A percentile compares a stretch with the other conserved stretches of the same genome.
These are phyloP conservation scores for Microbotryum scabiosae DNA, from an alignment of 1,284 basidiomycete species.

Conservation along the genomic window DNA sequence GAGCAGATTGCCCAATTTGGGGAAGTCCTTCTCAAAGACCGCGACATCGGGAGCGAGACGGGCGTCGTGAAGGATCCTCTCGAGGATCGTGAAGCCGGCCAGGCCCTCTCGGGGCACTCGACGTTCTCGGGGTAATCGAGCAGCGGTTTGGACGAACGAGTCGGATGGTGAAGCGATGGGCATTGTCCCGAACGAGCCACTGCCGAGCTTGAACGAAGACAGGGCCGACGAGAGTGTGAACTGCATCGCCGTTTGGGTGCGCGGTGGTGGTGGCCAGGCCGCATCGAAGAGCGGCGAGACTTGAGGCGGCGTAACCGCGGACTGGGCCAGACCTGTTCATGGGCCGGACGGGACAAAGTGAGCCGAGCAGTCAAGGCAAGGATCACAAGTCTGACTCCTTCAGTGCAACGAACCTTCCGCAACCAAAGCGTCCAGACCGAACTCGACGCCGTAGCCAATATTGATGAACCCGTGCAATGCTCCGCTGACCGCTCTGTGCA, in stretches of 20 bases:
- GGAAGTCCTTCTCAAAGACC: conserved; percentile 19
- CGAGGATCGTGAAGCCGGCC: conserved; percentile 32
- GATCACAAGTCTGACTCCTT: no score
- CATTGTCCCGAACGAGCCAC: background rate
- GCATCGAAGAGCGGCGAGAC: conserved; percentile 25
- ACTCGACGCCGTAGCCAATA: conserved; percentile 38
- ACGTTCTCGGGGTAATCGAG: conserved; percentile 8
- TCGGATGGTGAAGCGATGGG: conserved; percentile 12
- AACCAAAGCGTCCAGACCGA: conserved; percentile 30
- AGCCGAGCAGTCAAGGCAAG: background rate
- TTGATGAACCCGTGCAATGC: conserved; percentile 40
- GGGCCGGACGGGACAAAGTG: background rate
- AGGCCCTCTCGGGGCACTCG: conserved; percentile 29
- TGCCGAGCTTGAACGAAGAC: conserved; percentile 20
- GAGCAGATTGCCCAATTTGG: conserved; percentile 21
- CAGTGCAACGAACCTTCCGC: conserved; percentile 31
- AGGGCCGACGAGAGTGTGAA: conserved; percentile 21
- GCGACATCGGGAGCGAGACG: conserved; percentile 30
- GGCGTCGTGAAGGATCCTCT: conserved; percentile 31
- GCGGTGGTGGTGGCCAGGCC: conserved; percentile 25
- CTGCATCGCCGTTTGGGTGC: conserved; percentile 7
- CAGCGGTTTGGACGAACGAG: conserved; percentile 24
- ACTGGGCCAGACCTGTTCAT: conserved; percentile 25
- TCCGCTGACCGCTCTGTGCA: conserved; percentile 33
- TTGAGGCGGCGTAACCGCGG: conserved; percentile 22